These are phyloP conservation scores for Pichia cabralensis DNA, from an alignment of 805 yeast genomes.

Conservation along the genomic window DNA sequence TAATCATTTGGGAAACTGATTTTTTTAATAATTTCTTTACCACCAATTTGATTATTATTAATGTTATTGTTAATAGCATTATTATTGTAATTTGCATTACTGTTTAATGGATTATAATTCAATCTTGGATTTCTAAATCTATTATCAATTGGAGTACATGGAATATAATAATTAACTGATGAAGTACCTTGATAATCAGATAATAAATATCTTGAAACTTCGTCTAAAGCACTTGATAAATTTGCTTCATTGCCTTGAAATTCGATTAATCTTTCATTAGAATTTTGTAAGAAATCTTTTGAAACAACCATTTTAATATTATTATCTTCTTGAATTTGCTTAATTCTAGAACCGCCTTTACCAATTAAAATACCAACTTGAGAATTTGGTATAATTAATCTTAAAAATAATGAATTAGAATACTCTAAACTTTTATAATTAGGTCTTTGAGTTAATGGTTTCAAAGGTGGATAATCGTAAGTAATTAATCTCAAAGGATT, in stretches of 20 bases:
- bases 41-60: constrained; percentile 10
- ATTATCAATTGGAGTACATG: constrained; percentile 23
- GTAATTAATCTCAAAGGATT: constrained; percentile 25
- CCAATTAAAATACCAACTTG: constrained; percentile 90
- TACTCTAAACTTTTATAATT: constrained; percentile 41
- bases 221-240: constrained; percentile 45
- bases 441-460: constrained; percentile 45
- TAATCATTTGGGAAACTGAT: constrained; percentile 64
- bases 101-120: constrained; percentile 8
- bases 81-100: not conserved
- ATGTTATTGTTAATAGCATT: not conserved
- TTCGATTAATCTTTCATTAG: constrained; percentile 81
- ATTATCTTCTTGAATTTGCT: constrained; percentile 59
- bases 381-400: constrained; percentile 70
- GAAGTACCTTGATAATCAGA: constrained; percentile 65
- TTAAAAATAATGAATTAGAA: constrained; percentile 44
- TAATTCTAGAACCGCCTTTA: constrained; percentile 70
- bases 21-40: constrained; percentile 29
- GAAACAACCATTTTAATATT: constrained; percentile 80
- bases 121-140: not conserved
- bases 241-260: constrained; percentile 68
- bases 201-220: constrained; percentile 59
- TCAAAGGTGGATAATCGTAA: constrained; percentile 49
- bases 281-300: constrained; percentile 69
- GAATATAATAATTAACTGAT: constrained; percentile 56